Percentiles rank a stretch among this genome's conserved stretches.
Conservation (phyloP, 345 rosid genomes). For the Firmiana major region DNA sequence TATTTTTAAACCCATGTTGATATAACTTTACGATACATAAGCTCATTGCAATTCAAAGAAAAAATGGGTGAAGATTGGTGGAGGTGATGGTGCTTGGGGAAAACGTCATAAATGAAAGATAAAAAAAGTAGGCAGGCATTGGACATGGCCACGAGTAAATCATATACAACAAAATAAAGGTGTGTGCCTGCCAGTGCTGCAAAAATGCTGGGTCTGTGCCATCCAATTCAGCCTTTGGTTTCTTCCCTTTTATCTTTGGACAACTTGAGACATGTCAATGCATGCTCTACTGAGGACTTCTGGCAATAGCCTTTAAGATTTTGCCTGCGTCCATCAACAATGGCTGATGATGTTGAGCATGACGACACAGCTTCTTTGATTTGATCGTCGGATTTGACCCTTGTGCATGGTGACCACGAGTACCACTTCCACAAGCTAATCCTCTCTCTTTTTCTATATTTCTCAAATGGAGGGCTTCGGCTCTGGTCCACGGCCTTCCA, state of each 20-base stretch:
- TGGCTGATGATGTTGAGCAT: constrained; percentile 13
- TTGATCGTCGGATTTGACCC: constrained; percentile 10
- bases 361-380: constrained; percentile 10
- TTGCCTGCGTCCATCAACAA: neutral
- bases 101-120: neutral
- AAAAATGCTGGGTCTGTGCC: neutral
- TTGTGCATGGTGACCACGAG: constrained; percentile 27
- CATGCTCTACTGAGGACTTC: neutral
- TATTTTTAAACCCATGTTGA: too few relatives aligned
- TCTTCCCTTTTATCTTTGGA: neutral
- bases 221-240: neutral
- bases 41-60: too few relatives aligned
- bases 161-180: neutral
- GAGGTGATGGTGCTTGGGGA: neutral
- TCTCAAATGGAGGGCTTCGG: neutral
- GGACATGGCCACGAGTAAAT: neutral
- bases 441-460: neutral
- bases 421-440: constrained; percentile 18
- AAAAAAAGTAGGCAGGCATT: neutral
- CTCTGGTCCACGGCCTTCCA: neutral
- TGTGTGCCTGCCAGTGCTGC: neutral
- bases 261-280: neutral
- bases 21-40: too few relatives aligned
- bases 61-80: neutral
- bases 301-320: neutral